Conservation (phyloP, 2,329 filamentous ascomycete species). For the Hansfordia pulvinata region DNA sequence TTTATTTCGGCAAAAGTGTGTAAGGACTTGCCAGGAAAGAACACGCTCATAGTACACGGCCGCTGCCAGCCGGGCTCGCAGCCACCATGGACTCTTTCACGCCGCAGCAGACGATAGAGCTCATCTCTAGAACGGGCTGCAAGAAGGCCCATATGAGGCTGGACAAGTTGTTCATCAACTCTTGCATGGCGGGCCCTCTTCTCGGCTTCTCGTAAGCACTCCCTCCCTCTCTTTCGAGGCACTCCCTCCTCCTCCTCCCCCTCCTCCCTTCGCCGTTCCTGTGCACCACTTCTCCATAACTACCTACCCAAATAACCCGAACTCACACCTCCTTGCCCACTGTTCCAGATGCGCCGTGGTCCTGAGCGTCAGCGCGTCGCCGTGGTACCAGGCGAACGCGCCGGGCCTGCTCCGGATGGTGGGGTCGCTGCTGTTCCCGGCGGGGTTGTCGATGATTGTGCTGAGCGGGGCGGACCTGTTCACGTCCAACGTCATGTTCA, state of each 20-base stretch:
- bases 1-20: too few relatives aligned
- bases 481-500: constrained; percentile 29
- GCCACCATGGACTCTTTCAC: constrained; percentile 25
- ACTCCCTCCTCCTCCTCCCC: too few relatives aligned
- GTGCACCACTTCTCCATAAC: too few relatives aligned
- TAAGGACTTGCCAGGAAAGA: too few relatives aligned
- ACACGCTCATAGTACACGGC: too few relatives aligned
- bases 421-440: constrained; percentile 29
- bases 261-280: too few relatives aligned
- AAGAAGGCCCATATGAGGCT: constrained; percentile 37
- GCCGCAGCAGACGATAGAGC: constrained; percentile 32
- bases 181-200: constrained; percentile 35
- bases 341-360: too few relatives aligned
- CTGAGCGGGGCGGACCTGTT: constrained; percentile 33
- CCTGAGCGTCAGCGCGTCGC: constrained; percentile 28
- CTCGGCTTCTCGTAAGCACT: constrained; percentile 36
- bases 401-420: constrained; percentile 31
- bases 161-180: constrained; percentile 36
- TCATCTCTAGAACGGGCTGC: constrained; percentile 32
- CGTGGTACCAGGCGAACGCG: constrained; percentile 34
- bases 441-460: constrained; percentile 34
- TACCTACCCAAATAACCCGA: too few relatives aligned
- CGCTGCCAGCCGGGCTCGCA: too few relatives aligned
- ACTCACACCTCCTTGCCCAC: too few relatives aligned
- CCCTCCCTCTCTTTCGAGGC: too few relatives aligned